Evolutionary conservation across 2,329 filamentous ascomycete species (phyloP).

Genomic region (Claviceps fusiformis): DNA sequence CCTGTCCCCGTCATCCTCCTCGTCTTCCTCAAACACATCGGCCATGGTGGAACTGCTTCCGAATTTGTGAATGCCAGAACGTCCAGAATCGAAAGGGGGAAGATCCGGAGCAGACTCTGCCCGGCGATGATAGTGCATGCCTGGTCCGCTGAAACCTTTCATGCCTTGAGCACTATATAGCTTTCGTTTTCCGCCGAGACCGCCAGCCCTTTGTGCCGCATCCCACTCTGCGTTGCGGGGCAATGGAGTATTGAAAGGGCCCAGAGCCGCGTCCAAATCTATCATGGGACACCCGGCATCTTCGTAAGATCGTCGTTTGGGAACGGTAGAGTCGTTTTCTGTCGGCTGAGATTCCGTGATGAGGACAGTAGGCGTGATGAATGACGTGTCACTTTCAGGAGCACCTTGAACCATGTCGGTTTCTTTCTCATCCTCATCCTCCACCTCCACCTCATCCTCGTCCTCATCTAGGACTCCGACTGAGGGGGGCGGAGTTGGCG

Average conservation of each 20-base stretch:
- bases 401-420: conserved; percentile 9
- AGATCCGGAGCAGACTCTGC: conserved; percentile 72
- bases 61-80: conserved; percentile 46
- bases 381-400: conserved; percentile 10
- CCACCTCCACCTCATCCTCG: conserved; percentile 12
- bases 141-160: conserved; percentile 53
- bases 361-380: conserved; percentile 24
- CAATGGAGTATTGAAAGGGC: conserved; percentile 76
- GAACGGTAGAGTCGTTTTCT: conserved; percentile 7
- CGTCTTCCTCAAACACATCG: conserved; percentile 77
- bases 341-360: conserved; percentile 26
- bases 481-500: conserved; percentile 33
- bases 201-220: conserved; percentile 46
- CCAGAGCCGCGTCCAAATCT: conserved; percentile 84
- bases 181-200: conserved; percentile 43
- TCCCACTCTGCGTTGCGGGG: conserved; percentile 52
- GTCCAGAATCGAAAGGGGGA: conserved; percentile 53
- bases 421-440: conserved; percentile 19
- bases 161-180: conserved; percentile 67
- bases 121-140: conserved; percentile 63
- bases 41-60: conserved; percentile 63
- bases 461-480: conserved; percentile 15
- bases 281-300: conserved; percentile 70
- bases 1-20: conserved; percentile 57
- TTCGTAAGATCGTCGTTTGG: conserved; percentile 30